A percentile compares a stretch with the other conserved stretches of the same genome.
phyloP scores from a whole-genome alignment of 73 alveolate species.

The Uronychia binucleata region DNA sequence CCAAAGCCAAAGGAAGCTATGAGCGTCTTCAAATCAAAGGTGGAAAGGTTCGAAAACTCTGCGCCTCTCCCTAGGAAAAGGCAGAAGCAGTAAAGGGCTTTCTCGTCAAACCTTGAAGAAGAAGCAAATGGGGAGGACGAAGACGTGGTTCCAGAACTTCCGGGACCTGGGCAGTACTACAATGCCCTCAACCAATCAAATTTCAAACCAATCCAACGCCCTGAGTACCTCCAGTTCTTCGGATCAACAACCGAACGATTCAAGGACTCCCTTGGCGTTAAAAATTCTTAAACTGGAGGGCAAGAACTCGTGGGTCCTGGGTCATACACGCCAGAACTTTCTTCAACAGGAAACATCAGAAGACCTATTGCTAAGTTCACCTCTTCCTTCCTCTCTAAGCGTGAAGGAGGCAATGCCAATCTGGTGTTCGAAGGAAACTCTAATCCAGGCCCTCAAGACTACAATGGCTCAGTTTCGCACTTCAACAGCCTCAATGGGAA shows the following conservation, averaged over 20 bases:
- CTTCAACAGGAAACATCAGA: neutral
- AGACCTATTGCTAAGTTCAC: neutral
- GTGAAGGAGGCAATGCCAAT: neutral
- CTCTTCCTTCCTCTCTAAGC: constrained; percentile 14
- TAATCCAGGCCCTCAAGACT: constrained; percentile 14
- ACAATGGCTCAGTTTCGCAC: neutral
- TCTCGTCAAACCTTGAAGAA: neutral
- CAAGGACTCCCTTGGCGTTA: neutral
- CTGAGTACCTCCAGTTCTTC: constrained; percentile 20
- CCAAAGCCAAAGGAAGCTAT: neutral
- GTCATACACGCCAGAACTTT: neutral
- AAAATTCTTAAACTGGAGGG: neutral
- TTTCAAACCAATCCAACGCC: neutral
- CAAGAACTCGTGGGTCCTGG: neutral
- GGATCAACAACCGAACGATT: constrained; percentile 24
- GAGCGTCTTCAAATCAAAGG: constrained; percentile 17
- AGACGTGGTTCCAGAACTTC: constrained; percentile 13
- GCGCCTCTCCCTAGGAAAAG: neutral
- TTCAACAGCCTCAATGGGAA: constrained; percentile 21
- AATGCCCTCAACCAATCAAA: neutral
- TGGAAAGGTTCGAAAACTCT: constrained; percentile 6
- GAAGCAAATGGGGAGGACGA: neutral
- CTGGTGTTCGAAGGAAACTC: constrained; percentile 17
- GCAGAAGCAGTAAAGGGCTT: neutral
- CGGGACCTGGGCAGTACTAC: neutral